Evolutionary conservation across 306 rosid genomes (phyloP).

Genomic region (Carpinus viminea): DNA sequence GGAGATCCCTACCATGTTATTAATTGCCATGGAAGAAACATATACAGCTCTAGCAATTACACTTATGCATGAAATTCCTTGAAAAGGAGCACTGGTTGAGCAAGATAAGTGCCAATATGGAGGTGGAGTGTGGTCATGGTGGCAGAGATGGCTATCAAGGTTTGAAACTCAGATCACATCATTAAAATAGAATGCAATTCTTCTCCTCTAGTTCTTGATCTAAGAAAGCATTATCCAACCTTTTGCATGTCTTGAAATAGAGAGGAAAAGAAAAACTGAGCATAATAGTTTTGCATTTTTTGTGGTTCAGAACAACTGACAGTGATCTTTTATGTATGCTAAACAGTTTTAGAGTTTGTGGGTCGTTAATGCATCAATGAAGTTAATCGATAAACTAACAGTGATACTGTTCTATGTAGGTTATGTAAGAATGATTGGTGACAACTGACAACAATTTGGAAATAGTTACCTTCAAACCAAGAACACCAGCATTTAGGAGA

Average conservation of each 20-base stretch:
- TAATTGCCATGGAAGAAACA: neutral
- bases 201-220: neutral
- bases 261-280: neutral
- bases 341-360: neutral
- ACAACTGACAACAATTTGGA: neutral
- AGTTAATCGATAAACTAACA: neutral
- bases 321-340: neutral
- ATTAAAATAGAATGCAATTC: neutral
- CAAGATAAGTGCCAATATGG: neutral
- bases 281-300: neutral
- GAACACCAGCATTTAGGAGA: constrained; percentile 83
- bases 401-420: neutral
- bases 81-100: neutral
- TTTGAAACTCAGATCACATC: neutral
- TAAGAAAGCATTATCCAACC: neutral
- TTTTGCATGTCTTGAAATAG: neutral
- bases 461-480: constrained; percentile 78
- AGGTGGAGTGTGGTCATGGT: neutral
- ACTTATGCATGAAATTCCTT: neutral
- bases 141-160: neutral
- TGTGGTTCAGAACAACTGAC: neutral
- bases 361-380: neutral
- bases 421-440: neutral
- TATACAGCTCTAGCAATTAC: neutral
- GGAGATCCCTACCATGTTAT: too few species aligned